Percentiles rank a stretch among this genome's conserved stretches.
These are phyloP conservation scores for Platanthera zijinensis DNA, from an alignment of 106 monocot genomes.

Conservation along the genomic window DNA sequence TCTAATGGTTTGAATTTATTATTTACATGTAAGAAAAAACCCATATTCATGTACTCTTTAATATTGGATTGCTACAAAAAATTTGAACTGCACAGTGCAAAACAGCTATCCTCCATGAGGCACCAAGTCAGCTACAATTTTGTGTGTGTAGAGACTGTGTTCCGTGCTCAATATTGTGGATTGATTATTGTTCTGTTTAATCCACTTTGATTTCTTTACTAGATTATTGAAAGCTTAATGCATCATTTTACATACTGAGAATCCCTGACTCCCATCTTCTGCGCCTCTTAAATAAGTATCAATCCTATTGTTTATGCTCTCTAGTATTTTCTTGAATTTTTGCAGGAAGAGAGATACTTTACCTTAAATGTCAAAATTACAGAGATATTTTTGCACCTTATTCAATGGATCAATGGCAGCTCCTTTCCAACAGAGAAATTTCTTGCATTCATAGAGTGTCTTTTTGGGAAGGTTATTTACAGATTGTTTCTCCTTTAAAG, in stretches of 20 bases:
- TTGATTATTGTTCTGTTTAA: neutral
- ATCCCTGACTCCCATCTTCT: neutral
- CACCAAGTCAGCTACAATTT: no score
- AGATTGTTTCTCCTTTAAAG: neutral
- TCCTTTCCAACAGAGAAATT: constrained; percentile 31
- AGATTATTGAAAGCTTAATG: neutral
- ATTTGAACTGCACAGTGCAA: neutral
- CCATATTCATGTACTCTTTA: neutral
- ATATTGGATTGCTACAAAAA: neutral
- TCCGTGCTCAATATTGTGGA: neutral
- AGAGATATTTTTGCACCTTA: constrained; percentile 49
- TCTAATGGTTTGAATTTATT: neutral
- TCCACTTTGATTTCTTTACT: neutral
- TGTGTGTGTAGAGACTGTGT: no score
- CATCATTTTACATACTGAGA: neutral
- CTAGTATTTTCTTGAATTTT: constrained; percentile 3
- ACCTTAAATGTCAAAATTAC: constrained; percentile 45
- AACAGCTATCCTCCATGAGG: neutral
- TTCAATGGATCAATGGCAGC: constrained; percentile 24
- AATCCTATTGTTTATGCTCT: neutral
- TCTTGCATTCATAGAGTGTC: constrained; percentile 42
- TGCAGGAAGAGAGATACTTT: constrained; percentile 55
- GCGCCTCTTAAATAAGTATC: neutral
- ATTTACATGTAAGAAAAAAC: neutral
- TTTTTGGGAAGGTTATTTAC: constrained; percentile 40